Conservation (phyloP, 2,329 filamentous ascomycete species). For the Pestalotiopsis sp. region DNA sequence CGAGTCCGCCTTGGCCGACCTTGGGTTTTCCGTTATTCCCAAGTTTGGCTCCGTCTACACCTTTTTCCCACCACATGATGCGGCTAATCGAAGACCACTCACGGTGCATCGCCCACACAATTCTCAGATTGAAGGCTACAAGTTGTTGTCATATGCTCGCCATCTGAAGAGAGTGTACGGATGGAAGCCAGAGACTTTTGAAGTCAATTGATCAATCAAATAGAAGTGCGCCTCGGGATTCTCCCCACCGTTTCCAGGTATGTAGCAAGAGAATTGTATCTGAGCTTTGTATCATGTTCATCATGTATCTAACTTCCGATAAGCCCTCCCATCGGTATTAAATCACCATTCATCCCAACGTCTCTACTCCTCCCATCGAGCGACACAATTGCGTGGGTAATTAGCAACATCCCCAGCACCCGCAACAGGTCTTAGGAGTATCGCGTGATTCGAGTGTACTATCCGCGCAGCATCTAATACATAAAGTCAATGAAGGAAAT, state of each 20-base stretch:
- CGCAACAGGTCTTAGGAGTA: background rate
- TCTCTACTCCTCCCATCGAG: background rate
- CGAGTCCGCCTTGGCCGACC: conserved; percentile 39
- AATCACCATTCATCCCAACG: background rate
- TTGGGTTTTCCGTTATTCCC: conserved; percentile 42
- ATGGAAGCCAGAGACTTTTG: conserved; percentile 36
- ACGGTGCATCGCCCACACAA: conserved; percentile 40
- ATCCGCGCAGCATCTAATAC: background rate
- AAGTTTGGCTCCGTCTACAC: conserved; percentile 43
- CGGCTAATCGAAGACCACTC: conserved; percentile 28
- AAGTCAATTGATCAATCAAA: background rate
- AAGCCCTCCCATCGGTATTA: background rate
- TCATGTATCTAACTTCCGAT: background rate
- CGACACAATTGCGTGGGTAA: background rate
- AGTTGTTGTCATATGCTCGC: conserved; percentile 26
- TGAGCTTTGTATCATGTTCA: background rate
- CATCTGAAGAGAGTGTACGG: conserved; percentile 37
- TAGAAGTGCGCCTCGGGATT: background rate
- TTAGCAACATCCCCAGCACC: background rate
- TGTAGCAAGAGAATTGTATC: background rate
- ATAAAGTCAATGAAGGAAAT: background rate
- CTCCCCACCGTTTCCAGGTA: background rate
- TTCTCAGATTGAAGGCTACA: conserved; percentile 35
- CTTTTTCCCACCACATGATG: conserved; percentile 32
- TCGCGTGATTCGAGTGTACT: background rate